These are phyloP conservation scores for Ustanciosporium gigantosporum DNA, from an alignment of 1,284 basidiomycete genomes.

Conservation along the genomic window DNA sequence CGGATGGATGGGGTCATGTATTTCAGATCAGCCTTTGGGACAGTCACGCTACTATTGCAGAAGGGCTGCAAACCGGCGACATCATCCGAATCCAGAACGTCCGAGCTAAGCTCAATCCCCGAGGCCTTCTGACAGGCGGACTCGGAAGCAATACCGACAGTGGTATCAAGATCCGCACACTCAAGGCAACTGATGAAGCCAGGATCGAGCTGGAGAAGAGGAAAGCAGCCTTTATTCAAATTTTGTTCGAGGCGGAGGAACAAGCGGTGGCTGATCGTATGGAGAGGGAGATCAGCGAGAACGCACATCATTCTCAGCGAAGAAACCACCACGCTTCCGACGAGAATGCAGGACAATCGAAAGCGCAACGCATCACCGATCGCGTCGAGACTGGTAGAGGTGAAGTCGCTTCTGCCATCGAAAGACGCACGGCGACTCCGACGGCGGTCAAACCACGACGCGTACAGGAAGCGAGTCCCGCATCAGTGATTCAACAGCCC, in stretches of 20 bases:
- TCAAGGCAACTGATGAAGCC: conserved; percentile 22
- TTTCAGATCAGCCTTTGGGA: conserved; percentile 51
- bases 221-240: conserved; percentile 14
- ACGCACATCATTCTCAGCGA: background rate
- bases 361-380: background rate
- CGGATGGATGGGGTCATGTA: conserved; percentile 39
- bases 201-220: conserved; percentile 19
- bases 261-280: conserved; percentile 17
- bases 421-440: background rate
- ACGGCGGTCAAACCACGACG: background rate
- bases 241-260: conserved; percentile 10
- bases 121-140: conserved; percentile 38
- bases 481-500: conserved; percentile 5
- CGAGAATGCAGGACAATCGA: background rate
- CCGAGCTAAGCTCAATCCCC: conserved; percentile 31
- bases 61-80: conserved; percentile 37
- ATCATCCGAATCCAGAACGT: conserved; percentile 49
- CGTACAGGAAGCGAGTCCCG: conserved; percentile 4
- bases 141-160: conserved; percentile 37
- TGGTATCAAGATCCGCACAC: conserved; percentile 37
- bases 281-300: conserved; percentile 7
- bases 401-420: background rate
- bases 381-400: background rate
- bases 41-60: conserved; percentile 37
- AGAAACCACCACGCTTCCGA: background rate